Conservation (phyloP, 805 yeast genomes). For the Candida insectalens region DNA sequence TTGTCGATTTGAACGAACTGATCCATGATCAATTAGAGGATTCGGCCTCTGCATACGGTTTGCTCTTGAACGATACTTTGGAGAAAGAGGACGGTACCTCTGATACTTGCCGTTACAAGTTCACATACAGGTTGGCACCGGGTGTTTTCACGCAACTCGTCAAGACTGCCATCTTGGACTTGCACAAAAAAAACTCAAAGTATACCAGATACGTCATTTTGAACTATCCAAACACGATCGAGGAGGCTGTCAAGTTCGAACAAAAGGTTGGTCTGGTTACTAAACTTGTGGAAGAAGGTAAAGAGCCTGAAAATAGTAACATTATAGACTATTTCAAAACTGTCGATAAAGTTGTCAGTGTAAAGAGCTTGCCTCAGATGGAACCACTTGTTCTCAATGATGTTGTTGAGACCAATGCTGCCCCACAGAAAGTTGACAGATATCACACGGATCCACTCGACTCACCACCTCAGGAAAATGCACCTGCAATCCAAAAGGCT, state of each 20-base stretch:
- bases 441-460: background rate
- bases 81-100: conserved; percentile 18
- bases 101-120: conserved; percentile 19
- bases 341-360: conserved; percentile 39
- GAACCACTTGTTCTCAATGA: conserved; percentile 4
- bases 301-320: conserved; percentile 30
- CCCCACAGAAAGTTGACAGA: background rate
- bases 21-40: conserved; percentile 35
- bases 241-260: conserved; percentile 66
- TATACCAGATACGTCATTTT: conserved; percentile 40
- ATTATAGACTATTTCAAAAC: conserved; percentile 57
- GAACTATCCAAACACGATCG: conserved; percentile 52
- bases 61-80: conserved; percentile 37
- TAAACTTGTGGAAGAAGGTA: conserved; percentile 26
- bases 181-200: conserved; percentile 17
- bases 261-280: conserved; percentile 49
- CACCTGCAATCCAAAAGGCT: conserved; percentile 11
- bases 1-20: conserved; percentile 42
- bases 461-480: conserved; percentile 6
- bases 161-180: conserved; percentile 24
- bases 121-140: conserved; percentile 23
- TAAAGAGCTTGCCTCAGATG: conserved; percentile 12
- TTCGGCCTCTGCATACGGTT: conserved; percentile 37
- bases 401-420: background rate
- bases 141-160: conserved; percentile 45